Conservation (phyloP, 1,284 basidiomycete genomes). For the Trichosporon faecale region DNA sequence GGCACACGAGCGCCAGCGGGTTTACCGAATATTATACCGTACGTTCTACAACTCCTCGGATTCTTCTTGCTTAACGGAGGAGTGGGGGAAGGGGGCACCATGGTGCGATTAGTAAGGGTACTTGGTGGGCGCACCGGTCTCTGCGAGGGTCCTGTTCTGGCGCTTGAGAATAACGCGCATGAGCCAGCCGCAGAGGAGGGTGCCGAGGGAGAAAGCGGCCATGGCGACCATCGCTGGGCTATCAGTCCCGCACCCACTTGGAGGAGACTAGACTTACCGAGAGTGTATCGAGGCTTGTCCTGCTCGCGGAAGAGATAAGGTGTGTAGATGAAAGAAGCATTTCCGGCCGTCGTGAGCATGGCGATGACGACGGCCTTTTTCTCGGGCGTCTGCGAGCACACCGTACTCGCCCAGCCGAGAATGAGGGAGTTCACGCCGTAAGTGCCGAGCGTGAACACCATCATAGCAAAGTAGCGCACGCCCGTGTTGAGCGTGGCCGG, state of each 20-base stretch:
- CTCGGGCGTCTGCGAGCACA: slow-evolving; percentile 37
- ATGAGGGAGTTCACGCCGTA: slow-evolving; percentile 41
- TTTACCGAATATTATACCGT: neutral
- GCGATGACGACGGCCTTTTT: slow-evolving; percentile 38
- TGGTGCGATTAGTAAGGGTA: slow-evolving; percentile 21
- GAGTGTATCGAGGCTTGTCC: slow-evolving; percentile 29
- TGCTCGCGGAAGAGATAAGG: slow-evolving; percentile 33
- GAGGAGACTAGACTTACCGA: neutral
- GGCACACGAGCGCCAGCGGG: neutral
- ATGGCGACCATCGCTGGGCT: slow-evolving; percentile 23
- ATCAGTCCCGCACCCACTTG: neutral
- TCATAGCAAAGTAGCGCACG: slow-evolving; percentile 37
- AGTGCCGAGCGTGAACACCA: slow-evolving; percentile 33
- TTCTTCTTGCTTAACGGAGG: neutral
- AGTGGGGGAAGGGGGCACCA: neutral
- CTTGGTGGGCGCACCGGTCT: slow-evolving; percentile 19
- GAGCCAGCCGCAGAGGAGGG: slow-evolving; percentile 19
- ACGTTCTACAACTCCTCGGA: neutral
- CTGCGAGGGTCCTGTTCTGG: slow-evolving; percentile 23
- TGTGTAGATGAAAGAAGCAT: slow-evolving; percentile 35
- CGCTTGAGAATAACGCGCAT: slow-evolving; percentile 24
- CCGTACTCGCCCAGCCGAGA: slow-evolving; percentile 37
- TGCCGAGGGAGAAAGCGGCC: slow-evolving; percentile 28
- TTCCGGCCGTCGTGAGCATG: slow-evolving; percentile 31
- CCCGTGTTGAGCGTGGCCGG: slow-evolving; percentile 33